Percentiles rank a stretch among this genome's conserved stretches.
Evolutionary conservation across 2,329 filamentous ascomycete species (phyloP).

Genomic region (Calonectria leucothoes): DNA sequence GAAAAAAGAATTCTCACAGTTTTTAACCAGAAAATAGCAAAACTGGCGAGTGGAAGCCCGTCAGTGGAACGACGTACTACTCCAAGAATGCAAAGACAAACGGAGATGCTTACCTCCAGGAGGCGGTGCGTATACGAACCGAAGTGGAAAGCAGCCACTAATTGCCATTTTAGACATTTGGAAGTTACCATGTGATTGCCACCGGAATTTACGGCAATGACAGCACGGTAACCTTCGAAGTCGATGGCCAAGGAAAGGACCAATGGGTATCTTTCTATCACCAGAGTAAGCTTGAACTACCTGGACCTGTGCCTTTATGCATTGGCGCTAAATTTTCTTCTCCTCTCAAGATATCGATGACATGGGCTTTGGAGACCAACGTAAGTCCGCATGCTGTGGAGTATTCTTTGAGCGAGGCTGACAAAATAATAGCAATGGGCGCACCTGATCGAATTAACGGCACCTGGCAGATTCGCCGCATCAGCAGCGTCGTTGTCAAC

Average conservation of each 20-base stretch:
- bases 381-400: constrained; percentile 35
- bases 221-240: constrained; percentile 61
- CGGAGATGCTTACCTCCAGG: constrained; percentile 61
- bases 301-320: neutral
- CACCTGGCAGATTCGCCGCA: constrained; percentile 68
- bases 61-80: constrained; percentile 61
- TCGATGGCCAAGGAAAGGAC: constrained; percentile 58
- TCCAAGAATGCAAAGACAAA: constrained; percentile 55
- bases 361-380: constrained; percentile 68
- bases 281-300: constrained; percentile 49
- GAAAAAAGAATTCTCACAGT: neutral
- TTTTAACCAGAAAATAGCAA: constrained; percentile 39
- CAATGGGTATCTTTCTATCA: constrained; percentile 69
- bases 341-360: constrained; percentile 62
- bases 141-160: rapidly evolving
- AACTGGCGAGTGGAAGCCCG: constrained; percentile 58
- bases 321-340: too few relatives aligned
- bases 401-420: neutral
- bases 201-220: constrained; percentile 65
- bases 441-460: constrained; percentile 70
- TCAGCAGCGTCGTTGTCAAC: constrained; percentile 71
- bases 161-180: constrained; percentile 51
- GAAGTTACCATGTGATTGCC: constrained; percentile 55
- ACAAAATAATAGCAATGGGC: constrained; percentile 54
- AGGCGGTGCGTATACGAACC: constrained; percentile 49